Conservation (phyloP, 1,139 yeast species). For the Meyerozyma athensensis region DNA sequence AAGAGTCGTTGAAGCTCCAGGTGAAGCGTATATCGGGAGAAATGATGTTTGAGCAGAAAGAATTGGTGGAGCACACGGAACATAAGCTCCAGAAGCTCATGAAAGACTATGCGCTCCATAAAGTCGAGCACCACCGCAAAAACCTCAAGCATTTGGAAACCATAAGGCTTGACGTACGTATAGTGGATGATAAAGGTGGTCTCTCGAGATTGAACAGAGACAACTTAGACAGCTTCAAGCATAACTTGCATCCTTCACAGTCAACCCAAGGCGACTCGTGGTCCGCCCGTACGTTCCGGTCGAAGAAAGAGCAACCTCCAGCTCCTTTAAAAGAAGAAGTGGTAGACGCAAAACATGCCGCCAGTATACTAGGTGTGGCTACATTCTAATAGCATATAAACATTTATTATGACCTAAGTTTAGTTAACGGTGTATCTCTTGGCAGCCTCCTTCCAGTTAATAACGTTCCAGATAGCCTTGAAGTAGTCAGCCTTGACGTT, state of each 20-base stretch:
- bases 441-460: slow-evolving; percentile 47
- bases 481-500: slow-evolving; percentile 45
- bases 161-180: slow-evolving; percentile 67
- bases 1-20: slow-evolving; percentile 68
- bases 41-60: slow-evolving; percentile 69
- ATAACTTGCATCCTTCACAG: slow-evolving; percentile 48
- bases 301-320: slow-evolving; percentile 38
- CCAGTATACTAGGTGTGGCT: slow-evolving; percentile 69
- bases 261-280: slow-evolving; percentile 54
- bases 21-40: slow-evolving; percentile 81
- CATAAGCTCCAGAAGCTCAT: slow-evolving; percentile 49
- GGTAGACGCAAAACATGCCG: slow-evolving; percentile 82
- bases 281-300: slow-evolving; percentile 60
- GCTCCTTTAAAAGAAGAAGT: slow-evolving; percentile 19
- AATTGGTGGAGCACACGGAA: slow-evolving; percentile 54
- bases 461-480: slow-evolving; percentile 46
- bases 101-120: slow-evolving; percentile 58
- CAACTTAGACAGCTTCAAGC: slow-evolving; percentile 43
- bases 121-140: slow-evolving; percentile 84
- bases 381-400: slow-evolving; percentile 41
- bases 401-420: not conserved
- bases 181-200: slow-evolving; percentile 77
- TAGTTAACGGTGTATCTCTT: slow-evolving; percentile 20
- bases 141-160: slow-evolving; percentile 72
- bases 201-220: slow-evolving; percentile 81